Percentiles rank a stretch among this genome's conserved stretches.
Conservation (phyloP, 2,329 filamentous ascomycete genomes). For the Parastagonospora avenae region DNA sequence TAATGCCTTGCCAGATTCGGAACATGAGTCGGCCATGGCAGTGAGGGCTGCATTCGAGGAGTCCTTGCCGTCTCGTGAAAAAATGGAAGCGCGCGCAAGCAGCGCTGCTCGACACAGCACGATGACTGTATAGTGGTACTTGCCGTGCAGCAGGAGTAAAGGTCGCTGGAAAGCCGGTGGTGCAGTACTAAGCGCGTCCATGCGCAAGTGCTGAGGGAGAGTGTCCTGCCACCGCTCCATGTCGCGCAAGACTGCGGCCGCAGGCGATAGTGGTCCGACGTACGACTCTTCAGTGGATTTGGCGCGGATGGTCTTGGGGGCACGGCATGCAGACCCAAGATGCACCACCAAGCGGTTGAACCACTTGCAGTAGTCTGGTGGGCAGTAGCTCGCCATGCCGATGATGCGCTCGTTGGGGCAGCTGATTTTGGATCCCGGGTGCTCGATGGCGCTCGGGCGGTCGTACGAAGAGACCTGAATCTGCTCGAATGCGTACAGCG, state of each 20-base stretch:
- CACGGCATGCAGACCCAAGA: constrained; percentile 47
- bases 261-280: constrained; percentile 46
- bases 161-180: constrained; percentile 45
- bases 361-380: constrained; percentile 48
- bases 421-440: constrained; percentile 41
- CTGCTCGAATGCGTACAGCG: constrained; percentile 55
- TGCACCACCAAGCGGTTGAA: constrained; percentile 45
- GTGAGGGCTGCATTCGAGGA: constrained; percentile 32
- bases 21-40: constrained; percentile 45
- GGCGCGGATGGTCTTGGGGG: constrained; percentile 39
- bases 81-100: constrained; percentile 43
- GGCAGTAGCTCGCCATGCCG: constrained; percentile 35
- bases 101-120: constrained; percentile 48
- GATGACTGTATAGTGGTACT: constrained; percentile 49
- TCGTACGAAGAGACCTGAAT: constrained; percentile 53
- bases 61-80: constrained; percentile 34
- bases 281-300: constrained; percentile 45
- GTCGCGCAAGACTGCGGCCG: constrained; percentile 46
- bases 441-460: constrained; percentile 52
- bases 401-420: constrained; percentile 46
- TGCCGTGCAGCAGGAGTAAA: constrained; percentile 47
- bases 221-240: constrained; percentile 47
- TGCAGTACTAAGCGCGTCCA: constrained; percentile 39
- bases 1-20: constrained; percentile 44
- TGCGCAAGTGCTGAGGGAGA: constrained; percentile 46